phyloP scores from a whole-genome alignment of 2,329 filamentous ascomycete species.

The Talaromyces amestolkiae region DNA sequence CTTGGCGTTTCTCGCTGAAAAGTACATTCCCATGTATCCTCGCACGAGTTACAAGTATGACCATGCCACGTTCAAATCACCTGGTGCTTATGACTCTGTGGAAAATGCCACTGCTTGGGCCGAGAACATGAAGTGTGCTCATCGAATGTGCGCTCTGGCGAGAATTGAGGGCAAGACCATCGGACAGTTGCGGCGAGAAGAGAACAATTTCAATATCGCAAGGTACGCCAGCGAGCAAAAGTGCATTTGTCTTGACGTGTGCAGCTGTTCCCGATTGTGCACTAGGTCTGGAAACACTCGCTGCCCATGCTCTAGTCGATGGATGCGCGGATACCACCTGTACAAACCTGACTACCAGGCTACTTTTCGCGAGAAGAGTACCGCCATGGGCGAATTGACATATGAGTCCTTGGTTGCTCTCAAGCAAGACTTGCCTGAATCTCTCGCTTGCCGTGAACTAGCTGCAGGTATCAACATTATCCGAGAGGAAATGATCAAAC shows the following conservation, averaged over 20 bases:
- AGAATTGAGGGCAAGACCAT: slow-evolving; percentile 35
- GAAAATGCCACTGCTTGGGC: slow-evolving; percentile 26
- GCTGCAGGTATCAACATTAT: slow-evolving; percentile 15
- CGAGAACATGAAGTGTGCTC: slow-evolving; percentile 28
- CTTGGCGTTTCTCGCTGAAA: slow-evolving; percentile 36
- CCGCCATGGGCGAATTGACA: slow-evolving; percentile 13
- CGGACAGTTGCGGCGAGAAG: slow-evolving; percentile 34
- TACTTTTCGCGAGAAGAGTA: slow-evolving; percentile 10
- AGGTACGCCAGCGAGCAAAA: slow-evolving; percentile 32
- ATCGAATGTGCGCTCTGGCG: slow-evolving; percentile 35
- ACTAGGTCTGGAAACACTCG: slow-evolving; percentile 29
- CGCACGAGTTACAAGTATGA: background rate
- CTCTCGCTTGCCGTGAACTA: slow-evolving; percentile 9
- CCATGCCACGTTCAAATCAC: slow-evolving; percentile 21
- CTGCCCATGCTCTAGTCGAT: slow-evolving; percentile 39
- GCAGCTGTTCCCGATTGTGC: slow-evolving; percentile 35
- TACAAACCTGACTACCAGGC: slow-evolving; percentile 10
- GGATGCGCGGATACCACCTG: slow-evolving; percentile 31
- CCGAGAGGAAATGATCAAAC: slow-evolving; percentile 17
- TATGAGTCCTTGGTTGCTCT: slow-evolving; percentile 14
- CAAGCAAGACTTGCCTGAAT: slow-evolving; percentile 11
- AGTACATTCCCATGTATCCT: slow-evolving; percentile 31
- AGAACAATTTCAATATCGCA: slow-evolving; percentile 26
- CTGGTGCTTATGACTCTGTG: slow-evolving; percentile 17
- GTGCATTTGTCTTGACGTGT: slow-evolving; percentile 37